Base-by-base conservation (phyloP, 2,329 filamentous ascomycete species). In the Diplocarpon rosae region DNA sequence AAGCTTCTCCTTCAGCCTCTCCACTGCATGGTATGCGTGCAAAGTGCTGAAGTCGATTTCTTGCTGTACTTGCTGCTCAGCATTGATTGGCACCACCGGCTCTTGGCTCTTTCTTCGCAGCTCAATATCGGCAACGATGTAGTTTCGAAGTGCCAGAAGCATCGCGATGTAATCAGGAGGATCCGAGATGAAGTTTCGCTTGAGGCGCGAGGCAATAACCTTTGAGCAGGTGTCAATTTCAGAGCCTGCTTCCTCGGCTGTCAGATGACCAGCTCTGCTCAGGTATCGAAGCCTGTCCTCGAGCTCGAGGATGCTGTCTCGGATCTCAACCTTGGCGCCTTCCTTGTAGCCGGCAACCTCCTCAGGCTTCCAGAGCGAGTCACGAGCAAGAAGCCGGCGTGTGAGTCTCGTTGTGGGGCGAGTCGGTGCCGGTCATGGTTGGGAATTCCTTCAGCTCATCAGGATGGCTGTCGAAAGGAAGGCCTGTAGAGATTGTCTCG, bases 231-330 rank as follows among this genome's bases (percentile, higher is more conserved):
- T 15, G 3, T 43, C 34, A 12, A 43, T 43, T 27, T 43, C 14
- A 15, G 14, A 11, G 7, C 20, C 24, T 9, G 34, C 41, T 12
- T 37, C 33, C 6, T 43, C 41, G 15, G 14, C 15, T 11, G 27
- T 37, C 2, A 43, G 41, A 24, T 15, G 27, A 7, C 34, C 27
- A 6, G 5, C 13, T 37, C n/a, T 37, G 27, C 37, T 37, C 15
- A 43, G 28, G 16, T 43, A 43, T 12, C 15, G 33, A 11, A 43
- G 27, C 34, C 37, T 43, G 34, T 43, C 41, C 28, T 20, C 31
- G 12, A 43, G 34, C 16, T 43, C 41, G 12, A 32, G n/a, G n/a
- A 43, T 37, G 17, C 33, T 37, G 27, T 24, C 24, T 14, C 31
- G 34, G 14, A 43, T 17, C 7, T 43, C 41, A 13, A 43, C 24